These are phyloP conservation scores for Globisporangium cylindrosporum DNA, from an alignment of 352 stramenopile species.

Conservation along the genomic window DNA sequence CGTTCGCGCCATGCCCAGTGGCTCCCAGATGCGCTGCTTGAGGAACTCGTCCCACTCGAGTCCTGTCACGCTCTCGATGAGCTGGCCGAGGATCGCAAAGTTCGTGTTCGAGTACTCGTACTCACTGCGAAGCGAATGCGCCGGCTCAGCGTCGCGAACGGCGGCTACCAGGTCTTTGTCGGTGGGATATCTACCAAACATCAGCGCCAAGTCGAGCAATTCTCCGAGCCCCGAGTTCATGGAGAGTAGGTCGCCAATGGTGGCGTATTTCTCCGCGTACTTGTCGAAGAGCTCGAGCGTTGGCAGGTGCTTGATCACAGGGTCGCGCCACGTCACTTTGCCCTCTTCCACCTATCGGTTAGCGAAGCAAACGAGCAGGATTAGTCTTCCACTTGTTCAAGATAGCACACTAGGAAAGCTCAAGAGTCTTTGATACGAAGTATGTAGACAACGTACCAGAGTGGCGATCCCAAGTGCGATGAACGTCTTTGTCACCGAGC, in stretches of 20 bases:
- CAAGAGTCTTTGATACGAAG: too few species aligned
- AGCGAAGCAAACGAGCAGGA: too few species aligned
- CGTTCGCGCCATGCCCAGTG: slow-evolving; percentile 57
- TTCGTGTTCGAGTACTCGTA: slow-evolving; percentile 66
- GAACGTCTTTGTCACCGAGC: slow-evolving; percentile 67
- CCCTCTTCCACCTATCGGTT: slow-evolving; percentile 40
- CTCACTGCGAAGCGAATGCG: slow-evolving; percentile 39
- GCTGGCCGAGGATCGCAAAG: slow-evolving; percentile 56
- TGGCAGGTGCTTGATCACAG: slow-evolving; percentile 51
- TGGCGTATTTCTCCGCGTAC: slow-evolving; percentile 44
- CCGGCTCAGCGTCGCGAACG: slow-evolving; percentile 35
- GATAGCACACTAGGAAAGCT: not conserved
- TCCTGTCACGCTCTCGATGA: slow-evolving; percentile 49
- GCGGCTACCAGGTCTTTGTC: slow-evolving; percentile 35
- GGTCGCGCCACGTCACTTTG: slow-evolving; percentile 47
- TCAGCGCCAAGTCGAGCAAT: not conserved
- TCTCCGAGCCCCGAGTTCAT: slow-evolving; percentile 11
- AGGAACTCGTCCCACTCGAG: slow-evolving; percentile 54
- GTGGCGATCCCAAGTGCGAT: slow-evolving; percentile 33
- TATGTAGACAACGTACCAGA: not conserved
- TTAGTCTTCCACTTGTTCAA: not conserved
- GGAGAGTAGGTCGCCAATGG: slow-evolving; percentile 39
- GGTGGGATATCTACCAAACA: slow-evolving; percentile 21
- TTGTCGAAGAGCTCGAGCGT: slow-evolving; percentile 47
- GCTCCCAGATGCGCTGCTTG: slow-evolving; percentile 43